phyloP scores from a whole-genome alignment of 228 moss, liverwort and hornwort genomes.

The Sphagnum magellanicum region DNA sequence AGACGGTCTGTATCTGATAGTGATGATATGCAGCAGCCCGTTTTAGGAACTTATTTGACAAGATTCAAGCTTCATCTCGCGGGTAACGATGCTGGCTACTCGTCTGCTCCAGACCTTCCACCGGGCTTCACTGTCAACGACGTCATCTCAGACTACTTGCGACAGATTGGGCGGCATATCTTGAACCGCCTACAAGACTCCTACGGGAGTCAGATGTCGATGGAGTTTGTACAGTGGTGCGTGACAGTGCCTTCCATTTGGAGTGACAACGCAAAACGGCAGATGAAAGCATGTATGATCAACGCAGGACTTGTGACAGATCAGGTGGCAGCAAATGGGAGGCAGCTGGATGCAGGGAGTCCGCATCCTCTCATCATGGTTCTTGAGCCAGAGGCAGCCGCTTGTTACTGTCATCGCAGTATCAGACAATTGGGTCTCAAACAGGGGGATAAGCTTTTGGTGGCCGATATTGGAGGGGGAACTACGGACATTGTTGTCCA shows the following conservation, averaged over 20 bases:
- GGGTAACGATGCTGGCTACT: constrained; percentile 8
- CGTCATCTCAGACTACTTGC: constrained; percentile 38
- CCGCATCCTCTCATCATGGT: constrained; percentile 36
- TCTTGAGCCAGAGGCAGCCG: constrained; percentile 53
- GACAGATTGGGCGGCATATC: constrained; percentile 20
- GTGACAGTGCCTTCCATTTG: constrained; percentile 65
- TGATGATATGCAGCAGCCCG: constrained; percentile 7
- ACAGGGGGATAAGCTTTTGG: constrained; percentile 43
- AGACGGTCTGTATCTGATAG: too few species aligned
- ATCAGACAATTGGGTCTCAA: constrained; percentile 12
- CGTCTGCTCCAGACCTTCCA: constrained; percentile 19
- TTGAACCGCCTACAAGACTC: constrained; percentile 10
- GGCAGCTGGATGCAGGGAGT: constrained; percentile 13
- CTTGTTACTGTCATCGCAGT: constrained; percentile 29
- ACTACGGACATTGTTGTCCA: constrained; percentile 51
- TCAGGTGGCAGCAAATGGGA: neutral
- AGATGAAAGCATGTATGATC: constrained; percentile 43
- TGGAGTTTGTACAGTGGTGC: constrained; percentile 43
- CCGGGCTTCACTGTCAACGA: constrained; percentile 15
- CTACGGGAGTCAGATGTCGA: constrained; percentile 16
- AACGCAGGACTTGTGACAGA: constrained; percentile 29
- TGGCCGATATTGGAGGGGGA: constrained; percentile 59
- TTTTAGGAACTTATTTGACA: constrained; percentile 23
- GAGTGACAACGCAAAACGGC: constrained; percentile 39
- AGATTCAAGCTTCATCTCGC: constrained; percentile 52